Evolutionary conservation across 352 stramenopile species (phyloP), one percentile per base, ranked within the genome.

Genomic region (Globisporangium perplexum): DNA sequence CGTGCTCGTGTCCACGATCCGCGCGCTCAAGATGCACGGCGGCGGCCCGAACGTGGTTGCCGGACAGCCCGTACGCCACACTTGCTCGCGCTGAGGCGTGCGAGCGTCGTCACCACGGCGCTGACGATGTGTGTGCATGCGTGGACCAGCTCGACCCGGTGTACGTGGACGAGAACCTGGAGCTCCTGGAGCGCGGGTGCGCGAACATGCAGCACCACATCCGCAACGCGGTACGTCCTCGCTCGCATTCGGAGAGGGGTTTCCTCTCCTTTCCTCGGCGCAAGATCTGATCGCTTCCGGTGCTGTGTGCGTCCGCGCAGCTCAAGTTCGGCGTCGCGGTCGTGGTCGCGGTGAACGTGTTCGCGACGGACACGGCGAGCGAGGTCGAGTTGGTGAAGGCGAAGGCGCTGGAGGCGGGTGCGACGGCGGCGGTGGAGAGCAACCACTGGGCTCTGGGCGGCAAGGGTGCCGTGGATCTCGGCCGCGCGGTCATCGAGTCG

Each of bases 21-120:
- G 97, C 36, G 97, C 97, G 31, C 71, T 99, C 23, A 99, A 99
- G 78, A 98, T 98, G 91, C 96, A 99, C 77, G 97, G 97, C 31
- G 97, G 97, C n/a, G 97, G 95, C 17, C 94, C 96, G 49, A 90
- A 93, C 31, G 95, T 99, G 18, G 86, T 86, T 31, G 93, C 95
- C 14, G 96, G 94, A 6, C 95, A 98, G 57, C 91, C 93, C 35
- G 75, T 98, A 59, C 55, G 79, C 57, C n/a, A n/a, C n/a, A n/a
- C n/a, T n/a, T n/a, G 11, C 4, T 39, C 26, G 30, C 30, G 28
- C 28, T 31, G 28, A 11, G 28, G 4, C 3, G 17, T 57, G 14
- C 42, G n/a, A n/a, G n/a, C n/a, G n/a, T n/a, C n/a, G n/a, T n/a
- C n/a, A n/a, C n/a, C n/a, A n/a, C n/a, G n/a, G n/a, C 26, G 26